These are phyloP conservation scores for Botrytis squamosa DNA, from an alignment of 2,329 filamentous ascomycete genomes.

Conservation along the genomic window DNA sequence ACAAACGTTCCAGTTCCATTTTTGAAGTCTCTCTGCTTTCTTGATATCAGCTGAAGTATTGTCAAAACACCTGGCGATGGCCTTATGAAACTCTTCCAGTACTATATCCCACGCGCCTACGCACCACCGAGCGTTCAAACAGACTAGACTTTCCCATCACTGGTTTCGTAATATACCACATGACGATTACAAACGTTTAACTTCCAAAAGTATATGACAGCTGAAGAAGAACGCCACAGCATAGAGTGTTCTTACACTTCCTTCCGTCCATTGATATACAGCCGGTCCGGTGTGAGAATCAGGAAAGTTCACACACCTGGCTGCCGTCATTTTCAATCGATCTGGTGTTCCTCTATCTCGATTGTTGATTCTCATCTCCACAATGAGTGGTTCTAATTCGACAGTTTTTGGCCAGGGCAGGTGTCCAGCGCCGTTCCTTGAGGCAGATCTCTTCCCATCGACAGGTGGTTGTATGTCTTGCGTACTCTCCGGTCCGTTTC, in stretches of 20 bases:
- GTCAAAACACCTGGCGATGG: constrained; percentile 25
- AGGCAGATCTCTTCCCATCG: constrained; percentile 57
- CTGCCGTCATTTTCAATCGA: constrained; percentile 12
- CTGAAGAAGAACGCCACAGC: neutral
- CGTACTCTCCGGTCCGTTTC: neutral
- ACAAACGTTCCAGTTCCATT: constrained; percentile 1
- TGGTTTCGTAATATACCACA: constrained; percentile 9
- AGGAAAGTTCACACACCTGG: constrained; percentile 4
- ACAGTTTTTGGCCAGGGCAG: constrained; percentile 19
- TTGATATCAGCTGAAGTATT: constrained; percentile 19
- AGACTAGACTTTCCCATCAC: constrained; percentile 2
- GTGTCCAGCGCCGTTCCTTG: constrained; percentile 70
- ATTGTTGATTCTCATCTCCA: constrained; percentile 2
- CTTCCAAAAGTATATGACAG: constrained; percentile 2
- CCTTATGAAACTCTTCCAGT: constrained; percentile 26
- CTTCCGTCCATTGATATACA: constrained; percentile 4
- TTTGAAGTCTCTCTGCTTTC: constrained; percentile 16
- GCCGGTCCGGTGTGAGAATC: neutral
- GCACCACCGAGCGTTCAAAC: constrained; percentile 27
- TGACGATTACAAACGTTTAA: constrained; percentile 3
- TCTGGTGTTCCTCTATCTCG: neutral
- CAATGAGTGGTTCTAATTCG: constrained; percentile 23
- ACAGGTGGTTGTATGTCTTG: constrained; percentile 63
- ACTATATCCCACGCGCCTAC: constrained; percentile 22
- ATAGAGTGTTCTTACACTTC: neutral